A percentile compares a stretch with the other conserved stretches of the same genome.
phyloP scores from a whole-genome alignment of 306 rosid genomes.

The Erythrophleum fordii region DNA sequence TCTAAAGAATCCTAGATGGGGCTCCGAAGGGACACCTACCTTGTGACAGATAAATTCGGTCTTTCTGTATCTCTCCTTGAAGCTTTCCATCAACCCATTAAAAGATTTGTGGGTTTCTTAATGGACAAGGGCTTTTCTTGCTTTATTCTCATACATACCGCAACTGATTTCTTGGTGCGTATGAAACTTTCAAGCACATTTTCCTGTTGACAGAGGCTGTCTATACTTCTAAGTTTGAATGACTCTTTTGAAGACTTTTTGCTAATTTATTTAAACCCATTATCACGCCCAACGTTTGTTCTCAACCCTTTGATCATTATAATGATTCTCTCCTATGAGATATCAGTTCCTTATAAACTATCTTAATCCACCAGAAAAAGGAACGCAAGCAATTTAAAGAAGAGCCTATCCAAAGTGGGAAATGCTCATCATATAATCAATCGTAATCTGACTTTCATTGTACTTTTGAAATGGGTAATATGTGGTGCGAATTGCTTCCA shows the following conservation, averaged over 20 bases:
- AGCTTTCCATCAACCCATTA: slow-evolving; percentile 43
- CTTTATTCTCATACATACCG: slow-evolving; percentile 65
- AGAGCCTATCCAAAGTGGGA: slow-evolving; percentile 38
- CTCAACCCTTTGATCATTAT: slow-evolving; percentile 47
- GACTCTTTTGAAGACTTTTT: slow-evolving; percentile 61
- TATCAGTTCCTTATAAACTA: slow-evolving; percentile 46
- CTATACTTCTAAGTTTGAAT: slow-evolving; percentile 66
- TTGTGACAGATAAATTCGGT: slow-evolving; percentile 55
- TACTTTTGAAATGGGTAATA: slow-evolving; percentile 38
- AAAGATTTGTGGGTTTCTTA: slow-evolving; percentile 54
- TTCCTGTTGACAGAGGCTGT: slow-evolving; percentile 54
- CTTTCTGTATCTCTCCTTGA: slow-evolving; percentile 36
- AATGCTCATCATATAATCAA: slow-evolving; percentile 48
- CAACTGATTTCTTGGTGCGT: slow-evolving; percentile 82
- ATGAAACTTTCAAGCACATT: slow-evolving; percentile 54
- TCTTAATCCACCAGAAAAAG: slow-evolving; percentile 39
- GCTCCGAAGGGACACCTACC: slow-evolving; percentile 42
- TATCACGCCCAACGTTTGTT: slow-evolving; percentile 55
- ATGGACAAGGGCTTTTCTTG: slow-evolving; percentile 51
- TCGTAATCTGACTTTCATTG: slow-evolving; percentile 40
- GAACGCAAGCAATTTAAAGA: slow-evolving; percentile 39
- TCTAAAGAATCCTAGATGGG: slow-evolving; percentile 50
- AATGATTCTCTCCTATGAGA: slow-evolving; percentile 57
- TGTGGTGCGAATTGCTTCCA: slow-evolving; percentile 39
- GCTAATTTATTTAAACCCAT: slow-evolving; percentile 73